phyloP scores from a whole-genome alignment of 2,329 filamentous ascomycete species.

The Bertia moriformis region DNA sequence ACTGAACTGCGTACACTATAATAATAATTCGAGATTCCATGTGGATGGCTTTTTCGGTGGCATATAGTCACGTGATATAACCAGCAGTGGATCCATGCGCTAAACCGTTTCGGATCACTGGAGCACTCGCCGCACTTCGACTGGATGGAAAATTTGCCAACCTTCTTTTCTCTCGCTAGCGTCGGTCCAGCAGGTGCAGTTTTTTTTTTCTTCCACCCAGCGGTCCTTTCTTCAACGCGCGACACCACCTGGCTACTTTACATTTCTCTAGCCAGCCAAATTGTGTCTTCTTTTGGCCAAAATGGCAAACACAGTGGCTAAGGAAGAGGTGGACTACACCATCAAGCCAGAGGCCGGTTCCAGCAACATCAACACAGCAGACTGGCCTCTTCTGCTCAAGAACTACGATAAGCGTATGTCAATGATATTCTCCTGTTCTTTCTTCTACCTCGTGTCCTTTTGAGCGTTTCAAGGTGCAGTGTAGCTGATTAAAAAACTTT shows the following conservation, averaged over 20 bases:
- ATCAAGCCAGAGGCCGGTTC: conserved; percentile 84
- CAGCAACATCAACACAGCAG: conserved; percentile 69
- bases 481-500: not conserved
- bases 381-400: conserved; percentile 87
- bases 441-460: too few species aligned
- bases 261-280: not conserved
- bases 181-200: not conserved
- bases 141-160: not conserved
- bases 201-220: too few species aligned
- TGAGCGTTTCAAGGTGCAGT: too few species aligned
- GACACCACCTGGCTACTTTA: not conserved
- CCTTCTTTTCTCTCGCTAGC: not conserved
- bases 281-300: too few species aligned
- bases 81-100: too few species aligned
- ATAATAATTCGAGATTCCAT: too few species aligned
- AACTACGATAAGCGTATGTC: conserved; percentile 82
- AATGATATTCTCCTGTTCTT: too few species aligned
- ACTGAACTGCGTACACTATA: too few species aligned
- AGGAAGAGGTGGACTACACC: conserved; percentile 57
- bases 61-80: too few species aligned
- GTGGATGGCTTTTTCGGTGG: too few species aligned
- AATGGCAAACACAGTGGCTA: conserved; percentile 6
- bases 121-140: not conserved
- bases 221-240: not conserved
- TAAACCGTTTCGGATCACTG: not conserved